These are phyloP conservation scores for Sporothrix globosa DNA, from an alignment of 2,329 filamentous ascomycete species.

Conservation along the genomic window DNA sequence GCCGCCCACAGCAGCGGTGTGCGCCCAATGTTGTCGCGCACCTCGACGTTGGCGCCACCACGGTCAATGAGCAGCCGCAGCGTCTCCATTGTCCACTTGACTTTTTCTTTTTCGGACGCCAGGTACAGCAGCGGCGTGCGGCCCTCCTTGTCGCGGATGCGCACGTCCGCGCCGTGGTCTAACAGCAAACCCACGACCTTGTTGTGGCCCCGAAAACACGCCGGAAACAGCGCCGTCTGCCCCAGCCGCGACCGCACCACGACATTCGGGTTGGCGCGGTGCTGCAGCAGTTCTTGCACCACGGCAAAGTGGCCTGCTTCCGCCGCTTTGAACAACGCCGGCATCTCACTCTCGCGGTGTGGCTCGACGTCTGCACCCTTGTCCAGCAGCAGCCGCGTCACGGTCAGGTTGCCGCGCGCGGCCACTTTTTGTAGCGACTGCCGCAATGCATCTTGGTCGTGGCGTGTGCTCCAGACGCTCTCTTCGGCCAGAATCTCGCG, in stretches of 20 bases:
- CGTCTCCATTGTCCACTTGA: constrained; percentile 47
- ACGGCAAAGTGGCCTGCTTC: constrained; percentile 45
- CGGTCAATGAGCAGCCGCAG: constrained; percentile 46
- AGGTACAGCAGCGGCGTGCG: constrained; percentile 46
- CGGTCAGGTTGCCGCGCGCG: constrained; percentile 44
- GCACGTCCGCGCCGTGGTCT: constrained; percentile 43
- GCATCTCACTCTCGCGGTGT: constrained; percentile 43
- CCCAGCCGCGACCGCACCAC: constrained; percentile 39
- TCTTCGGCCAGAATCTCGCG: constrained; percentile 46
- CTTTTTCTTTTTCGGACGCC: constrained; percentile 45
- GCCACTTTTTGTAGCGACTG: constrained; percentile 47
- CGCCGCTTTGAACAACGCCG: constrained; percentile 47
- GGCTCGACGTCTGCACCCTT: constrained; percentile 47
- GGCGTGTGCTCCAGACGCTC: constrained; percentile 42
- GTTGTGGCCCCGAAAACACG: constrained; percentile 44
- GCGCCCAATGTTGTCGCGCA: constrained; percentile 53
- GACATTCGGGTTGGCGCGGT: constrained; percentile 44
- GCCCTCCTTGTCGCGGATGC: constrained; percentile 44
- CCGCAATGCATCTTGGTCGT: constrained; percentile 46
- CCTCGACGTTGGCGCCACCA: constrained; percentile 44
- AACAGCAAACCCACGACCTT: constrained; percentile 43
- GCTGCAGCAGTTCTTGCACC: constrained; percentile 43
- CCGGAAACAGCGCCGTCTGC: constrained; percentile 47
- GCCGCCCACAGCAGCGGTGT: constrained; percentile 63
- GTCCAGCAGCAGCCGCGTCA: constrained; percentile 46